Base-by-base conservation (phyloP, 805 yeast genomes). In the Ogataea thermomethanolica region DNA sequence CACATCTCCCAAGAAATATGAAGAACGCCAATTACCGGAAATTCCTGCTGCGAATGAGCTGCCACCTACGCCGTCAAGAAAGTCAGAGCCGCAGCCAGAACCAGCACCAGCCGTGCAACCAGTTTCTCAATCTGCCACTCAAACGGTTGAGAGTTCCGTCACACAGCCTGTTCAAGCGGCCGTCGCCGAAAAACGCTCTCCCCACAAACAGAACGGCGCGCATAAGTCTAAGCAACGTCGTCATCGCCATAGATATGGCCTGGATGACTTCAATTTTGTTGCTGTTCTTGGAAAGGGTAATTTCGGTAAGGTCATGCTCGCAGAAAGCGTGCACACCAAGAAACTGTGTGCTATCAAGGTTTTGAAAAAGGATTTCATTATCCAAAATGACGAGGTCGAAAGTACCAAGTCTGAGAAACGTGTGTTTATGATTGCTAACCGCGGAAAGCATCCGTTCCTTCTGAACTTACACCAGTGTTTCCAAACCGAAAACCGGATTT, bases 221-320 rank as follows among this genome's bases (percentile, higher is more conserved):
- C 61, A 52, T 33, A 53, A 49, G 21, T 55, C 67, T 66, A 53
- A 50, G 30, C 48, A 41, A 20, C 62, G 67, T 41, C 65, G 61
- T 37, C 72, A 70, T 51, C 79, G 87, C 51, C 78, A 84, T 55
- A 83, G 81, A 62, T 79, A 90, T 41, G 97, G 99, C 0, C 73
- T 93, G 42, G 98, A 93, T 61, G 98, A 93, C 64, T 93, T 93
- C 73, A 84, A 87, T 52, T 84, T 93, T 57, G 66, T 93, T 51
- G 95, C 97, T 8, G 99, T 93, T 8, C 73, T 93, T 43, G 99
- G 99, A 54, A 93, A 90, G 61, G 99, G 99, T 67, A 93, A 93
- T 62, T 93, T 93, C 62, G 99, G 99, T 65, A 93, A 93, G 60
- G 99, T 93, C 41, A 87, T 93, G 90, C 74, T 93, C 51, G 98